phyloP scores from a whole-genome alignment of 2,329 filamentous ascomycete genomes.

The Penicillium thymicola region DNA sequence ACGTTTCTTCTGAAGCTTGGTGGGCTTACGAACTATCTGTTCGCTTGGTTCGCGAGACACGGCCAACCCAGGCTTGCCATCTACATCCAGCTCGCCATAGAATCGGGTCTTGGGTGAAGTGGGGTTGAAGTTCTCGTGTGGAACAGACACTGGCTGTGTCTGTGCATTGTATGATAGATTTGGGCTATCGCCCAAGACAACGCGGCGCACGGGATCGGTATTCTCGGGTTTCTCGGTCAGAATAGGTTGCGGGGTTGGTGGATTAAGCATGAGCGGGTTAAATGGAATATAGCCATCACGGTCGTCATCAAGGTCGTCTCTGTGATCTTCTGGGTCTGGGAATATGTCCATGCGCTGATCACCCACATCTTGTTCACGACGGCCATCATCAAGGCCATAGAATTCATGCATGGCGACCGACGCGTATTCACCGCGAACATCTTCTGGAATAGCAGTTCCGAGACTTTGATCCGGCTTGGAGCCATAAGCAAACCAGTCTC shows the following conservation, averaged over 20 bases:
- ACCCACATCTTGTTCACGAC: slow-evolving; percentile 35
- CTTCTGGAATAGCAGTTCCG: slow-evolving; percentile 32
- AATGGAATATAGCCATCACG: slow-evolving; percentile 22
- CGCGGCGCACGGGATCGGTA: slow-evolving; percentile 29
- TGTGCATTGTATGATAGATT: slow-evolving; percentile 33
- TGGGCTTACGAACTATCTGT: slow-evolving; percentile 25
- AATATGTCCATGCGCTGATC: slow-evolving; percentile 36
- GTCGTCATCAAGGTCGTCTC: slow-evolving; percentile 24
- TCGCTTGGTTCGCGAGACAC: slow-evolving; percentile 24
- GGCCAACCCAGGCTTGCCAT: slow-evolving; percentile 21
- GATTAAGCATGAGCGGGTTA: slow-evolving; percentile 48
- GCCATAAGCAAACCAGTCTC: slow-evolving; percentile 35
- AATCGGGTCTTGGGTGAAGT: slow-evolving; percentile 36
- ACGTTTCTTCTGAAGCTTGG: slow-evolving; percentile 33
- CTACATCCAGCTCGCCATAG: slow-evolving; percentile 39
- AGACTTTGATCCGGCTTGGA: slow-evolving; percentile 29
- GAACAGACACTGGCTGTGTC: slow-evolving; percentile 18
- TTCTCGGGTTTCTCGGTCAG: slow-evolving; percentile 22
- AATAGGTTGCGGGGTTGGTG: slow-evolving; percentile 41
- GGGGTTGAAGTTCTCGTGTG: slow-evolving; percentile 24
- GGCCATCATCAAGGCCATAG: slow-evolving; percentile 33
- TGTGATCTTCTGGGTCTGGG: slow-evolving; percentile 32
- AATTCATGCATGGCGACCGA: slow-evolving; percentile 35
- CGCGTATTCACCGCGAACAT: slow-evolving; percentile 38
- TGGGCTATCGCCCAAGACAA: slow-evolving; percentile 32